A percentile compares a stretch with the other conserved stretches of the same genome.
Conservation (phyloP, 257 asterid species). For the Sherardia arvensis region DNA sequence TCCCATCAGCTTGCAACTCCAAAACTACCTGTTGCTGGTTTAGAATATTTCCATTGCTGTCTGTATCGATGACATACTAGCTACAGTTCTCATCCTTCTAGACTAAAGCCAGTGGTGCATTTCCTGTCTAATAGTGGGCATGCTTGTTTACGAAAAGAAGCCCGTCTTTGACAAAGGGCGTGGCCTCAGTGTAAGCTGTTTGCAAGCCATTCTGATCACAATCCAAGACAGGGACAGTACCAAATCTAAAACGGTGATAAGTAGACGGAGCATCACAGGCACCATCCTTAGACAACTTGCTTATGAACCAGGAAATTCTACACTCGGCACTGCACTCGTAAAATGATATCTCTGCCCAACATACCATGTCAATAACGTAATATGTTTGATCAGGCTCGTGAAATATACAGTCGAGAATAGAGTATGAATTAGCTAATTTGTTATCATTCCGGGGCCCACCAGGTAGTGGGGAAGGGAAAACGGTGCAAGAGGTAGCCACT, state of each 20-base stretch:
- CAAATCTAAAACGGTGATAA: conserved; percentile 56
- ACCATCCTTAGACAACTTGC: conserved; percentile 73
- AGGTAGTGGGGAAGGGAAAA: conserved; percentile 89
- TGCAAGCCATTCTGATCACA: conserved; percentile 66
- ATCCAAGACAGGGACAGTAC: conserved; percentile 42
- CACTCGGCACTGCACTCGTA: conserved; percentile 91
- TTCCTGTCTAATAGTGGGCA: conserved; percentile 89
- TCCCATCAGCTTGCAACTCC: conserved; percentile 77
- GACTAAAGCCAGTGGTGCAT: conserved; percentile 76
- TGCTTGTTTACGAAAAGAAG: conserved; percentile 81
- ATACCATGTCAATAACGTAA: conserved; percentile 79
- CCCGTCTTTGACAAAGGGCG: conserved; percentile 78
- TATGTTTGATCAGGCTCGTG: conserved; percentile 87
- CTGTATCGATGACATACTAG: conserved; percentile 83
- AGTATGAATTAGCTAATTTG: conserved; percentile 67
- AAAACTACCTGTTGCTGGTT: conserved; percentile 77
- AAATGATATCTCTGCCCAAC: conserved; percentile 85
- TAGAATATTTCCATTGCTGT: conserved; percentile 72
- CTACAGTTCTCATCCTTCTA: conserved; percentile 94
- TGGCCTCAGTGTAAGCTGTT: conserved; percentile 58
- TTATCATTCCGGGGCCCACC: conserved; percentile 58
- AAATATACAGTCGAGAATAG: conserved; percentile 90
- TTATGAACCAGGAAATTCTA: conserved; percentile 83
- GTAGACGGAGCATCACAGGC: conserved; percentile 66
- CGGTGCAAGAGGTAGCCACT: conserved; percentile 79